Base-by-base conservation (phyloP, 1,139 yeast genomes). In the Geotrichum candidum region DNA sequence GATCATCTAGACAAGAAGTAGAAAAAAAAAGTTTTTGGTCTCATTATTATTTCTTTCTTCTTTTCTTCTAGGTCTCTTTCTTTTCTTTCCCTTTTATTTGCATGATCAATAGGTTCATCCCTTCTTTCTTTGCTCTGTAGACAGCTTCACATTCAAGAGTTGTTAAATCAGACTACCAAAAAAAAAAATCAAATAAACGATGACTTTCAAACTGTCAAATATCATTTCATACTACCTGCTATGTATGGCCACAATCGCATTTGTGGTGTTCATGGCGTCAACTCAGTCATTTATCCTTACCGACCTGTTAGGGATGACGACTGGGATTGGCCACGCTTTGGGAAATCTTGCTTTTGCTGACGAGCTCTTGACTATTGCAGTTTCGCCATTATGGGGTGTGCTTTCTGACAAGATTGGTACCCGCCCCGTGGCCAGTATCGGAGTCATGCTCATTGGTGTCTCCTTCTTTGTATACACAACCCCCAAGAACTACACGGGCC, bases 201-300 rank as follows among this genome's bases (percentile, higher is more conserved):
- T 62, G 13, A 57, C 57, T 18, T 63, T 54, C 51, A 38, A 60
- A 31, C 54, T 63, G 9, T 22, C 59, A 55, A 70, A 70, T 58
- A 57, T 69, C 29, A 61, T 63, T 25, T 66, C 71, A 13, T 74
- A 73, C 59, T 67, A 74, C 50, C 59, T 61, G 54, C 67, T 74
- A 56, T 78, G 82, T 60, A 83, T 85, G 68, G 79, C 80, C 45
- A 78, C 85, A 57, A 82, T 87, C 38, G 77, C 89, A 2, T 77
- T 85, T 59, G 83, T 85, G 54, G 90, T 87, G n/a, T 87, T 86
- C 69, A 72, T 86, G 58, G 79, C 85, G 45, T 80, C 90, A 4
- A 82, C 90, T 0, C 91, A 86, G 74, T 84, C 91, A 2, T 86
- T 85, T 69, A 85, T 82, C 70, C 76, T 87, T 51, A 78, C 83